Percentiles rank a stretch among this genome's conserved stretches.
Conservation (phyloP, 2,329 filamentous ascomycete genomes). For the Leptographium galeiforme region DNA sequence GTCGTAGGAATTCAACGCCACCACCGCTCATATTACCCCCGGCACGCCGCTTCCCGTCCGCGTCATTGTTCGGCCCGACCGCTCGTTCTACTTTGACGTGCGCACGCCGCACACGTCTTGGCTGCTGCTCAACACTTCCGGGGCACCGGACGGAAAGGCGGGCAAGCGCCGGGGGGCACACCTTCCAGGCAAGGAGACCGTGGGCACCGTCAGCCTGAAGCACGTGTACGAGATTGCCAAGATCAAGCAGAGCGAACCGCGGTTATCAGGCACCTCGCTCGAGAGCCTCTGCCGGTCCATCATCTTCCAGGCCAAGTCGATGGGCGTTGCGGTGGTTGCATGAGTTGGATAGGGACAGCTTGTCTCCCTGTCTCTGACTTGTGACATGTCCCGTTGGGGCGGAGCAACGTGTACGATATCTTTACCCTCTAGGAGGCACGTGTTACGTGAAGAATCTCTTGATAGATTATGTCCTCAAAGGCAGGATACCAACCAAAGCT, state of each 20-base stretch:
- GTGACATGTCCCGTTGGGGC: neutral
- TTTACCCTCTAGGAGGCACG: neutral
- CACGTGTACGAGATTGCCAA: slow-evolving; percentile 96
- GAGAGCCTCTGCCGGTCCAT: slow-evolving; percentile 61
- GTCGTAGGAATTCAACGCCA: slow-evolving; percentile 83
- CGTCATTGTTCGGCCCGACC: slow-evolving; percentile 84
- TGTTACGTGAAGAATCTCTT: neutral
- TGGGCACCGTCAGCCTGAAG: slow-evolving; percentile 84
- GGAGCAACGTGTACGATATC: neutral
- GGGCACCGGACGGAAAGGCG: slow-evolving; percentile 57
- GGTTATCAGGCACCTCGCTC: slow-evolving; percentile 57
- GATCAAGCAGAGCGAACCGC: slow-evolving; percentile 74
- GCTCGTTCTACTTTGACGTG: slow-evolving; percentile 84
- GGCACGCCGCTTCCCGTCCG: slow-evolving; percentile 84
- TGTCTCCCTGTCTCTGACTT: too few relatives aligned
- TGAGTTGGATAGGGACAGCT: slow-evolving; percentile 19
- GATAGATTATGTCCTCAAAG: neutral
- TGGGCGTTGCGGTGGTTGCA: slow-evolving; percentile 59
- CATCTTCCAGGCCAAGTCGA: slow-evolving; percentile 61
- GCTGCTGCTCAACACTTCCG: slow-evolving; percentile 72
- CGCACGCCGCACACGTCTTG: slow-evolving; percentile 91
- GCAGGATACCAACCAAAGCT: neutral
- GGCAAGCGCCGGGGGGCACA: slow-evolving; percentile 66
- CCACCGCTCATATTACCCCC: slow-evolving; percentile 68
- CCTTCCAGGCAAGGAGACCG: slow-evolving; percentile 59